Percentiles rank a stretch among this genome's conserved stretches.
phyloP scores from a whole-genome alignment of 2,329 filamentous ascomycete species.

The Cercospora sp. region DNA sequence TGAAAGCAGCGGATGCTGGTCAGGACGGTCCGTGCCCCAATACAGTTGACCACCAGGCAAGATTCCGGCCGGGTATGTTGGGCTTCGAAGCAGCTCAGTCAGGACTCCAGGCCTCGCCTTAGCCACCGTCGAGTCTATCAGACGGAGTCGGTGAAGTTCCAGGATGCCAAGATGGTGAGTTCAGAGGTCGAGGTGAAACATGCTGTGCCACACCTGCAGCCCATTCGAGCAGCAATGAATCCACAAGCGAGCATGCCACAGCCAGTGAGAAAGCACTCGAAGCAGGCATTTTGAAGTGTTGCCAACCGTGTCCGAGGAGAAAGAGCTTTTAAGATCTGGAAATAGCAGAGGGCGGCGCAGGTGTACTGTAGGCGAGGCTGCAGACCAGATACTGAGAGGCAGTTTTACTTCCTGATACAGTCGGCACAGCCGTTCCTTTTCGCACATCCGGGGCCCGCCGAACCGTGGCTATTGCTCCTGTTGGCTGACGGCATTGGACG shows the following conservation, averaged over 20 bases:
- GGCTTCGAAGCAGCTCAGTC: background rate
- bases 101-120: background rate
- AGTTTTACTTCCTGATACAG: constrained; percentile 1
- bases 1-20: background rate
- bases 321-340: background rate
- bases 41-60: background rate
- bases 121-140: background rate
- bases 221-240: background rate
- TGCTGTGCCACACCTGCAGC: constrained; percentile 1
- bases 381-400: background rate
- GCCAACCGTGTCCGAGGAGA: background rate
- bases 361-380: background rate
- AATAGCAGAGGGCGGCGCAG: background rate
- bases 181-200: constrained; percentile 3
- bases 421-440: background rate
- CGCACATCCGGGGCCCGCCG: background rate
- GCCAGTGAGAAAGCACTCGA: background rate
- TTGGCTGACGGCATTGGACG: background rate
- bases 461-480: background rate
- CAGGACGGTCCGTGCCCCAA: background rate
- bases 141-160: background rate
- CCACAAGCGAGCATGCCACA: background rate
- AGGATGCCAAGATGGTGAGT: background rate
- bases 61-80: background rate
- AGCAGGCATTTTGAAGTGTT: background rate